A percentile compares a stretch with the other conserved stretches of the same genome.
Evolutionary conservation across 768 basidiomycete genomes (phyloP).

Genomic region (Sistotremastrum niveocremeum): DNA sequence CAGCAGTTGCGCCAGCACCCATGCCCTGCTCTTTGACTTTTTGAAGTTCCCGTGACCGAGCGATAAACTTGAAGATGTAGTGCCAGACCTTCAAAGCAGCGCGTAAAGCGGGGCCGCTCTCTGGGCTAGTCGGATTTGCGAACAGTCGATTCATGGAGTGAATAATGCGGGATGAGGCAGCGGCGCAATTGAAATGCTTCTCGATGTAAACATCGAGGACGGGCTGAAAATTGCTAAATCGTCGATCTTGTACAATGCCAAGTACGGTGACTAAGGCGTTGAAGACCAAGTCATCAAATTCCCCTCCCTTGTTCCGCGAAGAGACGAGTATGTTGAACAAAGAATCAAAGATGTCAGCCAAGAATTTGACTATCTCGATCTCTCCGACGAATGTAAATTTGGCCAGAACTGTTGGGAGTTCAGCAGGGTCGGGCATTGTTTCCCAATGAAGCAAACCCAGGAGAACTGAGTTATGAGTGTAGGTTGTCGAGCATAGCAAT

Average conservation of each 20-base stretch:
- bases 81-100: constrained; percentile 94
- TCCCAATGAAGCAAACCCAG: constrained; percentile 77
- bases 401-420: constrained; percentile 56
- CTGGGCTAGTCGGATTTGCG: constrained; percentile 52
- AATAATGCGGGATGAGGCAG: constrained; percentile 75
- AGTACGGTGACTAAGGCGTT: constrained; percentile 84
- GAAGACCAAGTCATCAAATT: constrained; percentile 80
- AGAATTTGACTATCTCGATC: constrained; percentile 88
- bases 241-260: constrained; percentile 82
- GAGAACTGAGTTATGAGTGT: constrained; percentile 82
- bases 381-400: constrained; percentile 90
- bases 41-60: constrained; percentile 79
- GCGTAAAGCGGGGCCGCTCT: constrained; percentile 66
- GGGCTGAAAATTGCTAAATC: constrained; percentile 90
- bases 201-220: constrained; percentile 91
- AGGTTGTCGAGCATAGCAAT: constrained; percentile 83
- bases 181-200: constrained; percentile 68
- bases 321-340: constrained; percentile 84
- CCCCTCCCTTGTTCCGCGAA: constrained; percentile 52
- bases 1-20: constrained; percentile 69
- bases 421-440: constrained; percentile 44
- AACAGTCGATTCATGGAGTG: constrained; percentile 79
- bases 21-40: constrained; percentile 68
- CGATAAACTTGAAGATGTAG: constrained; percentile 90
- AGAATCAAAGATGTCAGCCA: constrained; percentile 83